phyloP scores from a whole-genome alignment of 805 yeast genomes.

The Barnettozyma californica region DNA sequence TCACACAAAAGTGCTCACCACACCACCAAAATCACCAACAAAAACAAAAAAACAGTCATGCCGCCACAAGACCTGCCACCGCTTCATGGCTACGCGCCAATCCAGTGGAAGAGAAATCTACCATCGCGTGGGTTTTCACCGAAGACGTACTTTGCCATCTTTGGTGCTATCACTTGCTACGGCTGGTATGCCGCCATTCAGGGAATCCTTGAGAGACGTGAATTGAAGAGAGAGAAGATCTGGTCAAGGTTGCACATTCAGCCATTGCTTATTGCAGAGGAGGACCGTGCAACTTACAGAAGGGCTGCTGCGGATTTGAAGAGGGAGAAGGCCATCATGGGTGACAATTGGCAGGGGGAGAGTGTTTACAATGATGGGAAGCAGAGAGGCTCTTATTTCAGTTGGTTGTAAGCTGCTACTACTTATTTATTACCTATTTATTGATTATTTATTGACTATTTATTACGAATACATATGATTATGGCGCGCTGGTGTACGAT shows the following conservation, averaged over 20 bases:
- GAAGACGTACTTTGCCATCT: slow-evolving; percentile 57
- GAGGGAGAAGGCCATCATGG: slow-evolving; percentile 66
- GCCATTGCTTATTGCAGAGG: slow-evolving; percentile 77
- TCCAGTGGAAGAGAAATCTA: slow-evolving; percentile 84
- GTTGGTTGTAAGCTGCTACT: slow-evolving; percentile 19
- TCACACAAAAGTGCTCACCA: not conserved
- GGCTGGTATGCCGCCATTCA: slow-evolving; percentile 64
- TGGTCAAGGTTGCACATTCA: slow-evolving; percentile 72
- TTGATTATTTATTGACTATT: slow-evolving; percentile 1
- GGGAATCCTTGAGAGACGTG: slow-evolving; percentile 73
- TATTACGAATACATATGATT: not conserved
- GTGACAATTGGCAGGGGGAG: slow-evolving; percentile 48
- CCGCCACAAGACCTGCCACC: slow-evolving; percentile 79
- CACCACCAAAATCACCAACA: not conserved
- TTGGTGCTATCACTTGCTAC: slow-evolving; percentile 58
- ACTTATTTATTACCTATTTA: slow-evolving; percentile 8
- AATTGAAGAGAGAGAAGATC: slow-evolving; percentile 65
- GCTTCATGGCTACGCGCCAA: slow-evolving; percentile 75
- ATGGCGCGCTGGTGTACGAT: too few relatives aligned
- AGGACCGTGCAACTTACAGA: slow-evolving; percentile 73
- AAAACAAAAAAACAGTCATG: not conserved
- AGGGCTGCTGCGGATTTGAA: slow-evolving; percentile 59
- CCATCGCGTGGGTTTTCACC: slow-evolving; percentile 87
- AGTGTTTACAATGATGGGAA: slow-evolving; percentile 40
- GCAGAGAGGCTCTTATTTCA: slow-evolving; percentile 29